phyloP scores from a whole-genome alignment of 352 stramenopile genomes.

The Globisporangium spiculum region DNA sequence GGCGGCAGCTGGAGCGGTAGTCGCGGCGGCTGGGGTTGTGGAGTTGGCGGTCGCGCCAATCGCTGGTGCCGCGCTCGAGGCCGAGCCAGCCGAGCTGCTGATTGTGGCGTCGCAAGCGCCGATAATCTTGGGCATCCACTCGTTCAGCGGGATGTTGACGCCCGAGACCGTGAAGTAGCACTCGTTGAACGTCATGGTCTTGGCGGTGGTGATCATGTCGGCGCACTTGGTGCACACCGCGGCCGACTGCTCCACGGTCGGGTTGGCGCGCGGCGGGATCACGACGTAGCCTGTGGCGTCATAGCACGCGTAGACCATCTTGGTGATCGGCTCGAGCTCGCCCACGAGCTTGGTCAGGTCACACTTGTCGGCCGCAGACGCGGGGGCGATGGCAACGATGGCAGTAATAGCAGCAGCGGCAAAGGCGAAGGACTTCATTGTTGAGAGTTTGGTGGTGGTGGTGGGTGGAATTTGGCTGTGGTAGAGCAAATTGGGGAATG shows the following conservation, averaged over 20 bases:
- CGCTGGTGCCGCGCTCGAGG: background rate
- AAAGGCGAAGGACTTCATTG: constrained; percentile 14
- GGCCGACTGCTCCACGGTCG: constrained; percentile 7
- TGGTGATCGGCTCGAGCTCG: constrained; percentile 5
- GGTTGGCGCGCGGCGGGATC: constrained; percentile 12
- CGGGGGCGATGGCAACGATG: background rate
- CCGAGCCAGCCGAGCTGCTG: constrained; percentile 1
- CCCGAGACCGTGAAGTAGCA: constrained; percentile 13
- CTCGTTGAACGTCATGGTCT: constrained; percentile 13
- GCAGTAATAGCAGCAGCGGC: background rate
- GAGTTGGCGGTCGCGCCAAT: background rate
- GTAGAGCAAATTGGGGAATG: constrained; percentile 4
- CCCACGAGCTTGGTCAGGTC: background rate
- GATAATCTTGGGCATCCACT: constrained; percentile 8
- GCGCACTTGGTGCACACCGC: constrained; percentile 11
- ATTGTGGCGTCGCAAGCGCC: constrained; percentile 4
- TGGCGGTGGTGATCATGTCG: constrained; percentile 12
- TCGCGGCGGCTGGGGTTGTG: background rate
- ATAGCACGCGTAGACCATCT: constrained; percentile 8
- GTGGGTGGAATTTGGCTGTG: constrained; percentile 1
- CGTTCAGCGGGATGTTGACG: constrained; percentile 12
- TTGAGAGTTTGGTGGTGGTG: background rate
- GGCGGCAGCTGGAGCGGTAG: background rate
- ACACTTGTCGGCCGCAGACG: constrained; percentile 4
- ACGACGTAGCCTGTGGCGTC: constrained; percentile 10